phyloP scores from a whole-genome alignment of 1,139 yeast species.

The Pichia sp. region DNA sequence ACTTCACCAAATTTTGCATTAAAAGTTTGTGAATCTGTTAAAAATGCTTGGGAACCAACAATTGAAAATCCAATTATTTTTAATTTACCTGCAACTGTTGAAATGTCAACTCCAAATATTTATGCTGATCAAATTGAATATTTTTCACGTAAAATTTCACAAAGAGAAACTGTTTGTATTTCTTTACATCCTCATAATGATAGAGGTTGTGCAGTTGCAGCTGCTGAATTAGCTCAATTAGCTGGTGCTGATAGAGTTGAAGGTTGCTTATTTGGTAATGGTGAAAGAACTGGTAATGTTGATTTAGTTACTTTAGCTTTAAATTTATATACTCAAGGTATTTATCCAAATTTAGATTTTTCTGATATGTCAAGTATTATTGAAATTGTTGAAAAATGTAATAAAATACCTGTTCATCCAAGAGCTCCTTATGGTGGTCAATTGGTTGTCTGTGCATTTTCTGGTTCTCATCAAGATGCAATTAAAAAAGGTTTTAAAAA shows the following conservation, averaged over 20 bases:
- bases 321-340: slow-evolving; percentile 92
- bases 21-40: slow-evolving; percentile 90
- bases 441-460: slow-evolving; percentile 90
- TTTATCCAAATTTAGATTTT: slow-evolving; percentile 80
- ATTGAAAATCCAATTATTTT: slow-evolving; percentile 81
- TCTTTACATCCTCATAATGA: slow-evolving; percentile 95
- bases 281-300: slow-evolving; percentile 98
- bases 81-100: slow-evolving; percentile 96
- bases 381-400: slow-evolving; percentile 86
- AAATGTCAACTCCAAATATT: slow-evolving; percentile 86
- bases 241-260: slow-evolving; percentile 98
- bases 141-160: slow-evolving; percentile 68
- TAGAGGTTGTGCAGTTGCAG: slow-evolving; percentile 97
- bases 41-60: slow-evolving; percentile 87
- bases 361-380: slow-evolving; percentile 72
- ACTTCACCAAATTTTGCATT: slow-evolving; percentile 81
- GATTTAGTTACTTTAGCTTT: slow-evolving; percentile 92
- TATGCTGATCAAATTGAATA: slow-evolving; percentile 97
- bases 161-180: slow-evolving; percentile 80
- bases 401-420: slow-evolving; percentile 87
- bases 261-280: slow-evolving; percentile 95
- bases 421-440: slow-evolving; percentile 98
- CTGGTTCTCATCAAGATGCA: slow-evolving; percentile 97
- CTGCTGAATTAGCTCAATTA: slow-evolving; percentile 85
- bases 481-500: slow-evolving; percentile 85